These are phyloP conservation scores for Zalaria obscura DNA, from an alignment of 2,329 filamentous ascomycete genomes.

Conservation along the genomic window DNA sequence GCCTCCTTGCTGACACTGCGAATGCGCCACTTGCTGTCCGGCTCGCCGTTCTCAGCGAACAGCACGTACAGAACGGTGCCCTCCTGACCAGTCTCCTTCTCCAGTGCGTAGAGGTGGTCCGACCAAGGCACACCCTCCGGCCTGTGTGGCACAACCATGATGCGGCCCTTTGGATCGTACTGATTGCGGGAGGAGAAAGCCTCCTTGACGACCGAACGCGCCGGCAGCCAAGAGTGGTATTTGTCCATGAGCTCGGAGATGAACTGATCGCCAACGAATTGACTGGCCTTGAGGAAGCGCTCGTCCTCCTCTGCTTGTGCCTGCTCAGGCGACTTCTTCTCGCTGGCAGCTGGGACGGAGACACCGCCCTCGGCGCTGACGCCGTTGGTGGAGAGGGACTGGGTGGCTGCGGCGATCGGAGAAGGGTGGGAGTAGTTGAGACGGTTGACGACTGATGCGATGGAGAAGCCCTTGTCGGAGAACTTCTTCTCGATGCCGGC, in stretches of 20 bases:
- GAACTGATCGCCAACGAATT: conserved; percentile 82
- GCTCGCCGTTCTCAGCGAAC: conserved; percentile 68
- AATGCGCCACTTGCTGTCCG: conserved; percentile 79
- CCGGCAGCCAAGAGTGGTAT: conserved; percentile 69
- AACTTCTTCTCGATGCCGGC: conserved; percentile 73
- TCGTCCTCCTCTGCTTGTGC: conserved; percentile 63
- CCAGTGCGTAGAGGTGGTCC: conserved; percentile 83
- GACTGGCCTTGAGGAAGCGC: conserved; percentile 63
- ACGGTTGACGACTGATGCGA: conserved; percentile 78
- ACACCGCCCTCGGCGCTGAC: conserved; percentile 3
- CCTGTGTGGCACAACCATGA: conserved; percentile 53
- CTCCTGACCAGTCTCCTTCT: conserved; percentile 40
- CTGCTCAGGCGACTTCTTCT: conserved; percentile 21
- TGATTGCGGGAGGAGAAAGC: conserved; percentile 58
- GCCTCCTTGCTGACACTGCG: conserved; percentile 77
- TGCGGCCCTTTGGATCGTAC: conserved; percentile 59
- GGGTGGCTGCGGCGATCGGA: conserved; percentile 17
- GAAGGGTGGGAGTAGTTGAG: conserved; percentile 49
- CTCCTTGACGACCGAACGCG: conserved; percentile 60
- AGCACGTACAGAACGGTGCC: conserved; percentile 67
- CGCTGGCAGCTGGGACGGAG: conserved; percentile 1
- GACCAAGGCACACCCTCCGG: conserved; percentile 83
- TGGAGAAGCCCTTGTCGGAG: conserved; percentile 65
- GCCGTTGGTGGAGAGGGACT: conserved; percentile 5
- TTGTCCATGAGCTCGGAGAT: conserved; percentile 66